These are phyloP conservation scores for Chalciporus piperatus DNA, from an alignment of 768 basidiomycete genomes.

Conservation along the genomic window DNA sequence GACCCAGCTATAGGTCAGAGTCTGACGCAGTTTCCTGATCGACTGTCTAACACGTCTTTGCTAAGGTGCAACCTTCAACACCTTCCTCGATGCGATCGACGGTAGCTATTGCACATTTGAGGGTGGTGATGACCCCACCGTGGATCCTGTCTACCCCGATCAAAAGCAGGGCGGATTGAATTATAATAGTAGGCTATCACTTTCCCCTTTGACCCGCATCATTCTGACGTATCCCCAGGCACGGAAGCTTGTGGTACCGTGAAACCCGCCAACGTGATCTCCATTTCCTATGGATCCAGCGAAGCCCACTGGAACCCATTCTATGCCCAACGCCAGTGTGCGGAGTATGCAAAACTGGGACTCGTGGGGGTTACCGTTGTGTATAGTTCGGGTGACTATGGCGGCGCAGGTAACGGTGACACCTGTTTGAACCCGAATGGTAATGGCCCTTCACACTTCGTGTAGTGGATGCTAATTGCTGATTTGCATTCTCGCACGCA, in stretches of 20 bases:
- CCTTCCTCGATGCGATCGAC: background rate
- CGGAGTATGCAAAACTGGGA: slow-evolving; percentile 46
- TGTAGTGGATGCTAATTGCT: background rate
- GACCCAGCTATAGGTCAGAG: slow-evolving; percentile 34
- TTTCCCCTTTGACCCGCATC: background rate
- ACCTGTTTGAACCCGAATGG: slow-evolving; percentile 33
- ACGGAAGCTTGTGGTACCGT: slow-evolving; percentile 36
- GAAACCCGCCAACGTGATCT: slow-evolving; percentile 40
- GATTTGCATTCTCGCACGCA: background rate
- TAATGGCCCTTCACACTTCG: background rate
- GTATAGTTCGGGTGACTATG: slow-evolving; percentile 32
- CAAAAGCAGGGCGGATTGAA: background rate
- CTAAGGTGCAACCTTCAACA: background rate
- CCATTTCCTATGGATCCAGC: slow-evolving; percentile 41
- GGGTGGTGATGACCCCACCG: background rate
- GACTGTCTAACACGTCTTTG: background rate
- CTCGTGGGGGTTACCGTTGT: slow-evolving; percentile 36
- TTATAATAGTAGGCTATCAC: background rate
- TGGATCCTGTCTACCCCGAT: background rate
- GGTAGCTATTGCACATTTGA: background rate
- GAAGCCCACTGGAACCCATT: slow-evolving; percentile 36
- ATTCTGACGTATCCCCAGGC: slow-evolving; percentile 11
- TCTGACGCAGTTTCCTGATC: too few relatives aligned
- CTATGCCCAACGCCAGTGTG: slow-evolving; percentile 42
- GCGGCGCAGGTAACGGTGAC: slow-evolving; percentile 28